A percentile compares a stretch with the other conserved stretches of the same genome.
Evolutionary conservation across 257 asterid genomes (phyloP).

Genomic region (Plectranthus barbatus): DNA sequence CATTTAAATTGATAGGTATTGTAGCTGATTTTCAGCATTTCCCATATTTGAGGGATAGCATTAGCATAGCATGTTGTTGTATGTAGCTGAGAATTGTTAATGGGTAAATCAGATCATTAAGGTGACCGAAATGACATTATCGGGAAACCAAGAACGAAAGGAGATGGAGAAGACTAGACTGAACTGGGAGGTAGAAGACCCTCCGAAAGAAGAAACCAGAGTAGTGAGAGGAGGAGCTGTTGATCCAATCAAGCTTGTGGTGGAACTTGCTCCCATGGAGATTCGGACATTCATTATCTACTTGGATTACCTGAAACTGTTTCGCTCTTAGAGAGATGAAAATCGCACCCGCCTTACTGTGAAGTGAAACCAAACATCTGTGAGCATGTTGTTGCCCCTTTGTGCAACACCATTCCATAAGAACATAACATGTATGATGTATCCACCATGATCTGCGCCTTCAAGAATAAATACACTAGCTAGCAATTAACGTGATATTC

Average conservation of each 20-base stretch:
- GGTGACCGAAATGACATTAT: slow-evolving; percentile 58
- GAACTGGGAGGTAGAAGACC: slow-evolving; percentile 46
- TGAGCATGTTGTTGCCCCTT: not conserved
- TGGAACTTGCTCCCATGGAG: slow-evolving; percentile 73
- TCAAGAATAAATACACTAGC: too few species aligned
- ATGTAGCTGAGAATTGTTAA: not conserved
- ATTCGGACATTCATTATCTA: slow-evolving; percentile 55
- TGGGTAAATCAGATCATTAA: slow-evolving; percentile 33
- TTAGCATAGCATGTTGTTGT: too few species aligned
- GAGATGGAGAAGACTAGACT: slow-evolving; percentile 69
- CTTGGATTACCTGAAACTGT: slow-evolving; percentile 25
- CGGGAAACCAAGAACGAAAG: slow-evolving; percentile 58
- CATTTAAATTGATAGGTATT: not conserved
- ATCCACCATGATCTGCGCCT: too few species aligned
- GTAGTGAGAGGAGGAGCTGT: slow-evolving; percentile 48
- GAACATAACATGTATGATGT: too few species aligned
- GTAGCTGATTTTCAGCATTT: not conserved
- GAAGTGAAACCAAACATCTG: slow-evolving; percentile 3
- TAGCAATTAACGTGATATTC: too few species aligned
- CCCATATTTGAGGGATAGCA: too few species aligned
- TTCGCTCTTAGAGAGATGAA: slow-evolving; percentile 25
- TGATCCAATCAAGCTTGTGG: slow-evolving; percentile 53
- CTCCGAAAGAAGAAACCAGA: slow-evolving; percentile 5
- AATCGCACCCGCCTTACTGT: not conserved
- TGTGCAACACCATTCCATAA: too few species aligned